These are phyloP conservation scores for Ophiobolus disseminans DNA, from an alignment of 2,329 filamentous ascomycete genomes.

Conservation along the genomic window DNA sequence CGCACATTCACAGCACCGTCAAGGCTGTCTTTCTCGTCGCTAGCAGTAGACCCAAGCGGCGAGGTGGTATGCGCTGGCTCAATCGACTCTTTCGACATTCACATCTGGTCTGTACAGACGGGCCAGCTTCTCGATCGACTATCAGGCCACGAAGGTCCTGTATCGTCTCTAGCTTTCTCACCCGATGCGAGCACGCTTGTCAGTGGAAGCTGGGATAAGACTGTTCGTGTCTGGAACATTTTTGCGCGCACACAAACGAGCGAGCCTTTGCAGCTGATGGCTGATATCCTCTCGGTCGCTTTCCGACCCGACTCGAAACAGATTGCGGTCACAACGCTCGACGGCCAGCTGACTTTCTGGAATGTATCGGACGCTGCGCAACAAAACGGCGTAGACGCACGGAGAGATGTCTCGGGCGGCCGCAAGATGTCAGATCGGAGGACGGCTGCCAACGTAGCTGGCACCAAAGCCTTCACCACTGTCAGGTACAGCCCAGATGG, in stretches of 20 bases:
- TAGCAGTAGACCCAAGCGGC: slow-evolving; percentile 96
- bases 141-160: slow-evolving; percentile 90
- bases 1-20: slow-evolving; percentile 95
- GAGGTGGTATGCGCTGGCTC: slow-evolving; percentile 96
- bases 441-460: slow-evolving; percentile 87
- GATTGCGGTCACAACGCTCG: slow-evolving; percentile 87
- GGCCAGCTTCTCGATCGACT: slow-evolving; percentile 92
- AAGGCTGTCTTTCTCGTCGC: slow-evolving; percentile 86
- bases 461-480: slow-evolving; percentile 87
- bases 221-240: slow-evolving; percentile 94
- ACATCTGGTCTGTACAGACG: slow-evolving; percentile 98
- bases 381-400: slow-evolving; percentile 83
- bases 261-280: slow-evolving; percentile 89
- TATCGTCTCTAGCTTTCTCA: slow-evolving; percentile 86
- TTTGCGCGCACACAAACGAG: slow-evolving; percentile 94
- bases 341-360: slow-evolving; percentile 96
- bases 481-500: slow-evolving; percentile 94
- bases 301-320: slow-evolving; percentile 91
- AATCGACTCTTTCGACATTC: slow-evolving; percentile 93
- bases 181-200: slow-evolving; percentile 83
- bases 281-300: slow-evolving; percentile 86
- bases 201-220: slow-evolving; percentile 96
- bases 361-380: slow-evolving; percentile 87
- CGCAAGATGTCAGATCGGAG: slow-evolving; percentile 86
- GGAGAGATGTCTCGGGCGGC: slow-evolving; percentile 90